Percentiles rank a stretch among this genome's conserved stretches.
These are phyloP conservation scores for Exobasidium rhododendri DNA, from an alignment of 1,284 basidiomycete species.

Conservation along the genomic window DNA sequence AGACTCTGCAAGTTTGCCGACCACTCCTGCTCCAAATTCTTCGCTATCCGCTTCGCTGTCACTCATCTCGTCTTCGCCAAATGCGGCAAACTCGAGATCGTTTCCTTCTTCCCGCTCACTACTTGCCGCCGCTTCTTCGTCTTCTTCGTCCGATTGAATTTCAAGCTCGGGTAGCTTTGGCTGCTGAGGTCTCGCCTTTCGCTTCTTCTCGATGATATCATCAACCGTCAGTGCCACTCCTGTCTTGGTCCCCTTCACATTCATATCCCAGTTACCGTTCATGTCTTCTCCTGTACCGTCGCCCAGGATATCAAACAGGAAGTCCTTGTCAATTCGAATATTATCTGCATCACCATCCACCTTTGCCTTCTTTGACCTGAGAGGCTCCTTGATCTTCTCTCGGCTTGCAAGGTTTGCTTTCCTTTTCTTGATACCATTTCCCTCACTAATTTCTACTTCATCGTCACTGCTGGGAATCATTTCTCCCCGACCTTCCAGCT, in stretches of 20 bases:
- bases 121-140: constrained; percentile 22
- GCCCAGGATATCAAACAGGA: constrained; percentile 38
- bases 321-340: constrained; percentile 26
- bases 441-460: constrained; percentile 1
- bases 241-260: constrained; percentile 30
- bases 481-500: constrained; percentile 23
- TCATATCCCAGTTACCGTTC: constrained; percentile 39
- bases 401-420: constrained; percentile 40
- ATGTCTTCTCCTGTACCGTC: constrained; percentile 22
- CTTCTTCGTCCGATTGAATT: background rate
- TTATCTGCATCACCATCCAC: background rate
- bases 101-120: constrained; percentile 24
- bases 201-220: constrained; percentile 51
- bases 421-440: constrained; percentile 24
- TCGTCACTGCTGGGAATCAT: constrained; percentile 19
- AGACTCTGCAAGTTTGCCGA: constrained; percentile 28
- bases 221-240: constrained; percentile 38
- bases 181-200: constrained; percentile 23
- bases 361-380: constrained; percentile 11
- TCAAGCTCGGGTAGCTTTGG: constrained; percentile 16
- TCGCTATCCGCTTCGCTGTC: constrained; percentile 39
- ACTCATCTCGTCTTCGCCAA: constrained; percentile 27
- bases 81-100: constrained; percentile 23
- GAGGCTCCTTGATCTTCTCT: constrained; percentile 43
- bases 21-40: constrained; percentile 38